phyloP scores from a whole-genome alignment of 345 rosid species.

The Turnera subulata region DNA sequence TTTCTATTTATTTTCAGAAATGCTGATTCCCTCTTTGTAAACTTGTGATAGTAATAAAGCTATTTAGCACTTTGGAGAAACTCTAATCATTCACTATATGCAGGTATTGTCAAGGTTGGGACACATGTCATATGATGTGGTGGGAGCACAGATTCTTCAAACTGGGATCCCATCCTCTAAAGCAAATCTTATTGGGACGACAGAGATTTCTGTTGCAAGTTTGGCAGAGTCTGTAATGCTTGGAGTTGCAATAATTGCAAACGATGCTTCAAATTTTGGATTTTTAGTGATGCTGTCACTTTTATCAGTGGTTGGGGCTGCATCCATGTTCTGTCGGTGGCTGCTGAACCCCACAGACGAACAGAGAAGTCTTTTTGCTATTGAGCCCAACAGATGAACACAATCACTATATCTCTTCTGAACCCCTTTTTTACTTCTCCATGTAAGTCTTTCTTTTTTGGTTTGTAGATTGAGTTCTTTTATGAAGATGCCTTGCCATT shows the following conservation, averaged over 20 bases:
- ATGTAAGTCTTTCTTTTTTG: conserved; percentile 4
- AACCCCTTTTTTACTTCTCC: conserved; percentile 21
- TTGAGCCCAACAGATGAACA: conserved; percentile 81
- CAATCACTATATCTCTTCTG: conserved; percentile 53
- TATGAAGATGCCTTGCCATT: too few species aligned
- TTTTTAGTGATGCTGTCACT: conserved; percentile 66
- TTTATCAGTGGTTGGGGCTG: conserved; percentile 77
- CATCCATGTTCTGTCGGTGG: conserved; percentile 84
- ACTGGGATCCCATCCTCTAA: conserved; percentile 87
- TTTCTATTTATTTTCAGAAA: too few species aligned
- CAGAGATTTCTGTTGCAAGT: conserved; percentile 88
- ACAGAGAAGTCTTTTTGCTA: conserved; percentile 72
- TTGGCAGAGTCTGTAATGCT: conserved; percentile 85
- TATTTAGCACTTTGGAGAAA: not conserved
- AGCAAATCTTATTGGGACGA: conserved; percentile 87
- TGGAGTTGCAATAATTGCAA: conserved; percentile 80
- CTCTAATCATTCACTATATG: conserved; percentile 7
- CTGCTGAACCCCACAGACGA: conserved; percentile 79
- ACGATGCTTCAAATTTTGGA: conserved; percentile 79
- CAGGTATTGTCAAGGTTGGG: conserved; percentile 91
- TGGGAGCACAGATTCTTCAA: conserved; percentile 94
- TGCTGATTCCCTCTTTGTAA: too few species aligned
- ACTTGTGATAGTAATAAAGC: too few species aligned
- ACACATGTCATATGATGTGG: conserved; percentile 82
- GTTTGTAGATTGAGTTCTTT: too few species aligned